phyloP scores from a whole-genome alignment of 352 stramenopile species.

The Phytophthora niederhauseri region DNA sequence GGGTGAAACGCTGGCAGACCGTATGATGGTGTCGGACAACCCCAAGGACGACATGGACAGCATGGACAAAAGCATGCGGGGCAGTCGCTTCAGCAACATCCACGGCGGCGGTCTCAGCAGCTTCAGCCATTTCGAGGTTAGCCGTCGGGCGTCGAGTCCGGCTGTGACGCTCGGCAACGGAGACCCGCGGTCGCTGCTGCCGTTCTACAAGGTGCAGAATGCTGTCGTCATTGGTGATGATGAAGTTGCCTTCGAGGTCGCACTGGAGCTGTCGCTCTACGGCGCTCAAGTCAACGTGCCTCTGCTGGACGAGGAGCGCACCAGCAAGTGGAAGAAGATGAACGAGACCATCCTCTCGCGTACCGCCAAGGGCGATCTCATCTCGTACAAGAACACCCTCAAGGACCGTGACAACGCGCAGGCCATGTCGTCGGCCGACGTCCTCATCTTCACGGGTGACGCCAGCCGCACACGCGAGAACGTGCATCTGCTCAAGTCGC shows the following conservation, averaged over 20 bases:
- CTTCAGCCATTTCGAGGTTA: conserved; percentile 26
- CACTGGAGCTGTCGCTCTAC: conserved; percentile 67
- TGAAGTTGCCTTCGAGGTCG: conserved; percentile 65
- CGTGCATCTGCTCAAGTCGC: conserved; percentile 52
- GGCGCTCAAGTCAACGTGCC: conserved; percentile 67
- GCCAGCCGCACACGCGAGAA: conserved; percentile 53
- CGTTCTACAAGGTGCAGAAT: conserved; percentile 49
- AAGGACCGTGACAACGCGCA: conserved; percentile 45
- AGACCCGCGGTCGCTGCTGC: conserved; percentile 46
- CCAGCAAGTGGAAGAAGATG: conserved; percentile 65
- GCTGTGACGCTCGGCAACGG: conserved; percentile 39
- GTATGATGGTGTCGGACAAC: conserved; percentile 2
- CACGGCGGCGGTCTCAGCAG: conserved; percentile 5
- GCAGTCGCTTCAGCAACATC: conserved; percentile 1
- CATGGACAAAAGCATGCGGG: conserved; percentile 15
- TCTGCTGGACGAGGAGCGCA: conserved; percentile 62
- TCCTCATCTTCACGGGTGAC: conserved; percentile 70
- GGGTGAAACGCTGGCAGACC: conserved; percentile 52
- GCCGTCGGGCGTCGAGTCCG: conserved; percentile 11
- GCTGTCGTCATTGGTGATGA: conserved; percentile 76
- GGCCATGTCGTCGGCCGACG: conserved; percentile 51
- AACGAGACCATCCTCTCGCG: conserved; percentile 61
- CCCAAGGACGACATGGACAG: conserved; percentile 17
- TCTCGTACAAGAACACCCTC: conserved; percentile 75
- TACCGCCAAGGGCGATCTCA: conserved; percentile 59